These are phyloP conservation scores for Sporothrix curviconia DNA, from an alignment of 2,329 filamentous ascomycete species.

Conservation along the genomic window DNA sequence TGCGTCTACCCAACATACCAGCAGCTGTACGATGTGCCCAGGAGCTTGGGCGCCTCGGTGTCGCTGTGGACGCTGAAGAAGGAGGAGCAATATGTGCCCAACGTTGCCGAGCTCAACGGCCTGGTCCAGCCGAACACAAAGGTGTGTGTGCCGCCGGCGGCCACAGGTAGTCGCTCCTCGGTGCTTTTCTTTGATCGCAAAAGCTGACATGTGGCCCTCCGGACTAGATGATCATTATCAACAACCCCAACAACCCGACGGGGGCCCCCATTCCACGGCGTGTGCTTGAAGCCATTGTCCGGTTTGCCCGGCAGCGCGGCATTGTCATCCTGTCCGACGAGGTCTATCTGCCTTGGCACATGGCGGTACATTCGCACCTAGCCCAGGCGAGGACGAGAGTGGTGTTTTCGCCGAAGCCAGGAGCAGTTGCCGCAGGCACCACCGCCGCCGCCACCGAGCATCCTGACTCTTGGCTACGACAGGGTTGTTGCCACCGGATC, in stretches of 20 bases:
- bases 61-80: conserved; percentile 66
- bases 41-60: conserved; percentile 68
- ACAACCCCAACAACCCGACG: conserved; percentile 79
- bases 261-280: conserved; percentile 60
- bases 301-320: conserved; percentile 53
- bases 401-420: not conserved
- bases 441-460: conserved; percentile 54
- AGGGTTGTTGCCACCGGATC: conserved; percentile 69
- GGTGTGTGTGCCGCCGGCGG: conserved; percentile 38
- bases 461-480: conserved; percentile 64
- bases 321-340: conserved; percentile 71
- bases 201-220: not conserved
- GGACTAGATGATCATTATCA: conserved; percentile 44
- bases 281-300: conserved; percentile 54
- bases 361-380: conserved; percentile 35
- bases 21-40: conserved; percentile 71
- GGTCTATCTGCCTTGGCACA: conserved; percentile 84
- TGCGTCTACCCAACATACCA: conserved; percentile 86
- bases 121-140: conserved; percentile 66
- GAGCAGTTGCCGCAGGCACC: not conserved
- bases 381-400: conserved; percentile 24
- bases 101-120: conserved; percentile 57
- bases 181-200: not conserved
- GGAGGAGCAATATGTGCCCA: conserved; percentile 59
- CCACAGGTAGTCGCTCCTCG: no score